Base-by-base conservation (phyloP, 2,329 filamentous ascomycete genomes). In the Botryotinia globosa region DNA sequence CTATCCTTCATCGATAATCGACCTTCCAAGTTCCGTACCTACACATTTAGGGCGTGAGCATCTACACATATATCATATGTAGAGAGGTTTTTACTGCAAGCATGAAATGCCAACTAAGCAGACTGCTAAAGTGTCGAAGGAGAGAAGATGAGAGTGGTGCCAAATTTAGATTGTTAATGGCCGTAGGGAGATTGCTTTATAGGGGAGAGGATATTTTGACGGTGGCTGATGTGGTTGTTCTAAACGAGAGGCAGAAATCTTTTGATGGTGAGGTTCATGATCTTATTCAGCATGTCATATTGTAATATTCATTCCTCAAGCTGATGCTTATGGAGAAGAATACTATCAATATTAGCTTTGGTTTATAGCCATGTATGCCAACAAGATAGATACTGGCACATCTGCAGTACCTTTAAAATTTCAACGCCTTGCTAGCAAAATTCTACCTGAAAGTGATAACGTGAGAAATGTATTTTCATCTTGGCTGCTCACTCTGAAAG, bases 71-170 rank as follows among this genome's bases (percentile, higher is more conserved):
- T n/a, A 45, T 69, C 68, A 65, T 32, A 65, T 65, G 58, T 71
- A 44, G 45, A 29, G 68, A 37, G 68, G 25, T 42, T 71, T 70
- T 65, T n/a, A 39, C 58, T 65, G 59, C 59, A 39, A 54, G 58
- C 58, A 56, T 72, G 29, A 29, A n/a, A 72, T 72, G 70, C 45
- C 39, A 68, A 56, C 2, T 18, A 59, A 59, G 63, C 54, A 51
- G 45, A 64, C 45, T 58, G 51, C 68, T 56, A 42, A 25, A 64
- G 58, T 71, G 37, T 64, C 22, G 68, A 34, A 51, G 32, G 42
- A 64, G 39, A 65, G 44, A 71, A 64, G 44, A 71, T 62, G 58
- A 71, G 44, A 68, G 68, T 65, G 58, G 68, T 71, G 61, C 68
- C 58, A 64, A n/a, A 64, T 62, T 64, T 64, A 62, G 58, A 71